Percentiles rank a stretch among this genome's conserved stretches.
Evolutionary conservation across 495 filamentous ascomycete genomes (phyloP).

Genomic region (Neurospora sublineolata): DNA sequence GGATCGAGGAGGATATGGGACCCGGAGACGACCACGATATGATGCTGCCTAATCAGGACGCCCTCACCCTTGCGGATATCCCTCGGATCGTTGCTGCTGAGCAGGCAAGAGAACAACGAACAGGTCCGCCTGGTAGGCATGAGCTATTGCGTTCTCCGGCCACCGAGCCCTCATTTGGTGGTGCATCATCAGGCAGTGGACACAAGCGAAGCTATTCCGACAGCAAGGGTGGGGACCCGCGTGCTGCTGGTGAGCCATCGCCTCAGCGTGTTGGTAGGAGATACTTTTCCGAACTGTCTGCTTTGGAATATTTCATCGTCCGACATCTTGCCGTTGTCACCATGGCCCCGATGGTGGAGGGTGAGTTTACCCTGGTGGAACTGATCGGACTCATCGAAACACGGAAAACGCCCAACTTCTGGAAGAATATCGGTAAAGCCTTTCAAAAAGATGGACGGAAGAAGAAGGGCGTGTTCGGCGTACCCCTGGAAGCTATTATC

Average conservation of each 20-base stretch:
- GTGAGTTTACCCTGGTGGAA: slow-evolving; percentile 85
- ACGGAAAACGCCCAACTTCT: slow-evolving; percentile 76
- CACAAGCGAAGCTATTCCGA: slow-evolving; percentile 70
- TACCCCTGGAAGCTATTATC: slow-evolving; percentile 71
- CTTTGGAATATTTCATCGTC: slow-evolving; percentile 94
- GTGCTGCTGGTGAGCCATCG: slow-evolving; percentile 32
- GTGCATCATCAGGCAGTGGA: slow-evolving; percentile 37
- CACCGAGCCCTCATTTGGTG: slow-evolving; percentile 48
- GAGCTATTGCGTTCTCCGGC: slow-evolving; percentile 58
- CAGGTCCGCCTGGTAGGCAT: slow-evolving; percentile 65
- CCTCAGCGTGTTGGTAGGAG: slow-evolving; percentile 50
- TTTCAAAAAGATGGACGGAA: slow-evolving; percentile 79
- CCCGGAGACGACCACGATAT: slow-evolving; percentile 33
- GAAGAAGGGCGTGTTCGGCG: slow-evolving; percentile 90
- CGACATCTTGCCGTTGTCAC: slow-evolving; percentile 88
- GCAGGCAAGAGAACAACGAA: slow-evolving; percentile 83
- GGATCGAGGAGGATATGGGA: slow-evolving; percentile 33
- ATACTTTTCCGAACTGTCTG: slow-evolving; percentile 94
- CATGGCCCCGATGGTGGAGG: slow-evolving; percentile 87
- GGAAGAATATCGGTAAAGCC: slow-evolving; percentile 93
- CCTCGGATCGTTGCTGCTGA: slow-evolving; percentile 93
- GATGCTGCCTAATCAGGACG: slow-evolving; percentile 82
- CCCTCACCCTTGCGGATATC: slow-evolving; percentile 89
- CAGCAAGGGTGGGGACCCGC: slow-evolving; percentile 44
- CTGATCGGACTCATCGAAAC: slow-evolving; percentile 91